These are phyloP conservation scores for Candida glucosophila DNA, from an alignment of 1,139 yeast genomes.

Conservation along the genomic window DNA sequence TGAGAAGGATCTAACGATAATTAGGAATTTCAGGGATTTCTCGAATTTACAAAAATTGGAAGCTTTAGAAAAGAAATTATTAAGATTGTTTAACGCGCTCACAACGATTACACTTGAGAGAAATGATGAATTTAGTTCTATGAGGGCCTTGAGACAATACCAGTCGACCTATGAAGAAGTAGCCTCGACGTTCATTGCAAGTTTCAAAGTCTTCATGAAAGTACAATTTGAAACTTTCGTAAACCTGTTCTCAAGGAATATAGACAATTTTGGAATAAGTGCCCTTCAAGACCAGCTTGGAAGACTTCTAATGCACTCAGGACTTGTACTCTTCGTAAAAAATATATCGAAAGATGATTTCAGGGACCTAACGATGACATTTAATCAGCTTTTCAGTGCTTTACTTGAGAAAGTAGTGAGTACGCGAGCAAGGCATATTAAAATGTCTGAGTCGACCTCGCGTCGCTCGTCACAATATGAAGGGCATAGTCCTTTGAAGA, in stretches of 20 bases:
- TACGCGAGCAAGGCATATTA: slow-evolving; percentile 15
- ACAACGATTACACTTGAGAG: slow-evolving; percentile 40
- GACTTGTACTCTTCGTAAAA: slow-evolving; percentile 59
- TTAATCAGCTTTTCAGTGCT: slow-evolving; percentile 16
- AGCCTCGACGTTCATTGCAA: slow-evolving; percentile 41
- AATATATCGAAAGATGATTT: slow-evolving; percentile 36
- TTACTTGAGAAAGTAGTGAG: slow-evolving; percentile 21
- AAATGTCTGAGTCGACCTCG: too few relatives aligned
- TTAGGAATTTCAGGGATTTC: slow-evolving; percentile 44
- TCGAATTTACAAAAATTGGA: slow-evolving; percentile 36
- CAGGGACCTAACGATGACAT: slow-evolving; percentile 19
- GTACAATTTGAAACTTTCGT: slow-evolving; percentile 31
- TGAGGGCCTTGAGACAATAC: slow-evolving; percentile 70
- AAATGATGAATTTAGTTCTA: slow-evolving; percentile 45
- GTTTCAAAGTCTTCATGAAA: slow-evolving; percentile 39
- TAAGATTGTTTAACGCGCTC: slow-evolving; percentile 57
- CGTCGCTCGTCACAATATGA: slow-evolving; percentile 9
- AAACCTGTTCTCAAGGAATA: slow-evolving; percentile 17
- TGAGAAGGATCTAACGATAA: slow-evolving; percentile 40
- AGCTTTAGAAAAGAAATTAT: slow-evolving; percentile 48
- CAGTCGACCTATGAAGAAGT: slow-evolving; percentile 53
- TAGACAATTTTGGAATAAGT: slow-evolving; percentile 16
- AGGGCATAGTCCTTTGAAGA: slow-evolving; percentile 14
- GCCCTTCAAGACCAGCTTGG: slow-evolving; percentile 27
- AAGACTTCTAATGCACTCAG: slow-evolving; percentile 45